A percentile compares a stretch with the other conserved stretches of the same genome.
These are phyloP conservation scores for Cnidoscolus chayamansa DNA, from an alignment of 441 rosid species.

Conservation along the genomic window DNA sequence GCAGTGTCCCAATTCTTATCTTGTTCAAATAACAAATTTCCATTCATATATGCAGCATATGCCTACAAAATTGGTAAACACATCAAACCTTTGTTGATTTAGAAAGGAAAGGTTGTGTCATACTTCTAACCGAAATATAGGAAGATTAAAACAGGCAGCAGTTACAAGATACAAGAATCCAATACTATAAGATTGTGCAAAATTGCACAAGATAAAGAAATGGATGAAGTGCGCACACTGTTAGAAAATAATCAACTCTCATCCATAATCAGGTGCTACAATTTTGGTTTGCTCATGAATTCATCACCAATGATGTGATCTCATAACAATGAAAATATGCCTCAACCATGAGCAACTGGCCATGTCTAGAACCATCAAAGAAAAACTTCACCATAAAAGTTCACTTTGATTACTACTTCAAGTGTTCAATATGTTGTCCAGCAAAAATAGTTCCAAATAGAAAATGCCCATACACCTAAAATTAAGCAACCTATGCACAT, in stretches of 20 bases:
- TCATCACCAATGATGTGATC: neutral
- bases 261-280: neutral
- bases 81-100: slow-evolving; percentile 12
- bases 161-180: neutral
- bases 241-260: neutral
- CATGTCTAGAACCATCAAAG: neutral
- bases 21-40: slow-evolving; percentile 90
- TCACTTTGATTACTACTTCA: neutral
- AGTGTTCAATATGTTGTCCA: neutral
- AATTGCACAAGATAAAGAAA: slow-evolving; percentile 3
- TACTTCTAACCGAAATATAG: slow-evolving; percentile 6
- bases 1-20: slow-evolving; percentile 94
- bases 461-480: neutral
- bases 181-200: neutral
- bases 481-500: neutral
- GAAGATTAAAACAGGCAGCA: slow-evolving; percentile 3
- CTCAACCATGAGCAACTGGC: neutral
- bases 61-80: slow-evolving; percentile 49
- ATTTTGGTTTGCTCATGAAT: neutral
- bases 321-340: neutral
- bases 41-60: slow-evolving; percentile 97
- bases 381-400: neutral
- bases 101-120: slow-evolving; percentile 4
- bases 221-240: neutral
- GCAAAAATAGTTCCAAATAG: neutral